A percentile compares a stretch with the other conserved stretches of the same genome.
These are phyloP conservation scores for Rugonectria rugulosa DNA, from an alignment of 2,329 filamentous ascomycete genomes.

Conservation along the genomic window DNA sequence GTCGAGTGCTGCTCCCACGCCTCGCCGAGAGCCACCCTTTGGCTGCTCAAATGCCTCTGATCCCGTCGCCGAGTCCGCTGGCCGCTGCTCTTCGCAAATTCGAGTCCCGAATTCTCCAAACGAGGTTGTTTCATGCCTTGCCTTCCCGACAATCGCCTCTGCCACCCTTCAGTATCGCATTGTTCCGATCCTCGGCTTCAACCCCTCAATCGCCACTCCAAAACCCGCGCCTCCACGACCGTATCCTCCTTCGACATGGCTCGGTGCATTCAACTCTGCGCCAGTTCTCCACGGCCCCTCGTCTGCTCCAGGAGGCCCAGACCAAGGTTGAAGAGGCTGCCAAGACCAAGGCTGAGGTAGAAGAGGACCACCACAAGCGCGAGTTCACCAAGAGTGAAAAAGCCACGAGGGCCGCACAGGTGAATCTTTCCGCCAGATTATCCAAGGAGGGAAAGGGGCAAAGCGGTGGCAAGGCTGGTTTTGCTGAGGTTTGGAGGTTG, in stretches of 20 bases:
- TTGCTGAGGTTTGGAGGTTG: conserved; percentile 82
- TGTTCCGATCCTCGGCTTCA: conserved; percentile 30
- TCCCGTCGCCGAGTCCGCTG: conserved; percentile 33
- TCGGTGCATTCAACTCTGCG: conserved; percentile 34
- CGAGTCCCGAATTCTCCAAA: conserved; percentile 25
- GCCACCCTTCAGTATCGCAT: conserved; percentile 37
- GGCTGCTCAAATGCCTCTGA: conserved; percentile 34
- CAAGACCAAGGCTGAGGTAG: conserved; percentile 46
- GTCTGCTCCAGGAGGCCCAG: conserved; percentile 33
- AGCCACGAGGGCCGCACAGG: conserved; percentile 83
- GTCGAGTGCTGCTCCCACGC: conserved; percentile 58
- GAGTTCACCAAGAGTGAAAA: conserved; percentile 77
- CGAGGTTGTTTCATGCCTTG: conserved; percentile 30
- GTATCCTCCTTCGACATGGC: conserved; percentile 14
- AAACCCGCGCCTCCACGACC: conserved; percentile 8
- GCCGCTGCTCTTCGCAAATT: conserved; percentile 26
- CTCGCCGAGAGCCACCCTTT: conserved; percentile 45
- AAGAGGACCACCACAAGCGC: conserved; percentile 46
- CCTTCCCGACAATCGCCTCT: conserved; percentile 29
- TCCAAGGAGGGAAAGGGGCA: conserved; percentile 77
- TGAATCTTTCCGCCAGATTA: conserved; percentile 87
- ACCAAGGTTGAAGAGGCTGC: conserved; percentile 42
- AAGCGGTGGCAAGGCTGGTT: conserved; percentile 62
- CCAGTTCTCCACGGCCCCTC: conserved; percentile 41
- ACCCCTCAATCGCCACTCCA: conserved; percentile 11